These are phyloP conservation scores for Colletotrichum coccodes DNA, from an alignment of 2,329 filamentous ascomycete species.

Conservation along the genomic window DNA sequence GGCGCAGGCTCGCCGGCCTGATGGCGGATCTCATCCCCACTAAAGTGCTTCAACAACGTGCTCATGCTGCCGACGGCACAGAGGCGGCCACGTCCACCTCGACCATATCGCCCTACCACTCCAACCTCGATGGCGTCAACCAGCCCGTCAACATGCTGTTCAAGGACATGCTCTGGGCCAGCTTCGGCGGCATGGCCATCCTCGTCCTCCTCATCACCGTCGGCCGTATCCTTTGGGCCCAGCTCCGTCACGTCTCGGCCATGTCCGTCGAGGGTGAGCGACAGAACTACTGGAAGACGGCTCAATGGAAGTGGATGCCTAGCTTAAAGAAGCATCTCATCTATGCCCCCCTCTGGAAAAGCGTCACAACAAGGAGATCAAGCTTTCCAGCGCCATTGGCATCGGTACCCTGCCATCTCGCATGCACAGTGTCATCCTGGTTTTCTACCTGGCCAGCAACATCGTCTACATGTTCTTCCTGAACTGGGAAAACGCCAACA, in stretches of 20 bases:
- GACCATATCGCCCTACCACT: conserved; percentile 66
- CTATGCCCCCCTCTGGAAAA: conserved; percentile 73
- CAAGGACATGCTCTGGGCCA: conserved; percentile 69
- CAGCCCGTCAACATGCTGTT: conserved; percentile 67
- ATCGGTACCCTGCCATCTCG: conserved; percentile 73
- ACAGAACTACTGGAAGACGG: conserved; percentile 68
- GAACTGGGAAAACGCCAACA: conserved; percentile 67
- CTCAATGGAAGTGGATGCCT: conserved; percentile 70
- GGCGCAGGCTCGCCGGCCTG: conserved; percentile 41
- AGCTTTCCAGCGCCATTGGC: conserved; percentile 68
- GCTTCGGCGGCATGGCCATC: conserved; percentile 64
- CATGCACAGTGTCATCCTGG: conserved; percentile 68
- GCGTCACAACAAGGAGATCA: conserved; percentile 75
- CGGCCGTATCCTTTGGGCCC: conserved; percentile 62
- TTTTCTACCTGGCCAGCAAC: conserved; percentile 69
- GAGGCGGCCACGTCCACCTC: conserved; percentile 44
- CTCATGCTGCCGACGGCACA: conserved; percentile 35
- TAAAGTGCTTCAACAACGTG: conserved; percentile 43
- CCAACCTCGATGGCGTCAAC: conserved; percentile 69
- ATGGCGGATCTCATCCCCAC: conserved; percentile 42
- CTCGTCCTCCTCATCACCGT: conserved; percentile 64
- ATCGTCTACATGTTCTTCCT: conserved; percentile 70
- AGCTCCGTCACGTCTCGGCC: conserved; percentile 67
- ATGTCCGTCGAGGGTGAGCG: conserved; percentile 63
- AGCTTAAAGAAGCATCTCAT: conserved; percentile 69